Conservation (phyloP, 2,329 filamentous ascomycete genomes). For the Lasiodiplodia hormozganensis region DNA sequence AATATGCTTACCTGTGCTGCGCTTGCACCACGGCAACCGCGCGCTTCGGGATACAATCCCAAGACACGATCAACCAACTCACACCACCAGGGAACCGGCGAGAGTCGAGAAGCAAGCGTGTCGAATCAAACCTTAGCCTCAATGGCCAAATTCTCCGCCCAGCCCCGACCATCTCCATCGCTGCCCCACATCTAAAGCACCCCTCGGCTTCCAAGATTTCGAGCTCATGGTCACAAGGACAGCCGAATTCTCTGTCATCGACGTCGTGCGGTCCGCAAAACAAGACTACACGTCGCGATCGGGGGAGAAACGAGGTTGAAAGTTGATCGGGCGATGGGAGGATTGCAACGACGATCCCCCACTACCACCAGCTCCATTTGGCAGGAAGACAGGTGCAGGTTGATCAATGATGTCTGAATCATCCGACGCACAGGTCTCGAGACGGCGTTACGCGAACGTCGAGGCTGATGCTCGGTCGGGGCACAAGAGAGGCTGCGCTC, state of each 20-base stretch:
- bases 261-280: background rate
- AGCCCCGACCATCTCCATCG: background rate
- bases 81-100: background rate
- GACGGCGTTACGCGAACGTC: background rate
- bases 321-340: background rate
- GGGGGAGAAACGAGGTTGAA: background rate
- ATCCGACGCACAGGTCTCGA: background rate
- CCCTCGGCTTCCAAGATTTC: conserved; percentile 2
- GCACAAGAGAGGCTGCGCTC: too few species aligned
- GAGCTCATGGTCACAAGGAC: background rate
- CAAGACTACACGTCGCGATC: background rate
- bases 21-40: background rate
- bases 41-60: background rate
- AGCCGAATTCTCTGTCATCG: background rate
- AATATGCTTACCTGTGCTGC: conserved; percentile 1
- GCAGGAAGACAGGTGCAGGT: background rate
- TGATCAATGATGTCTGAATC: background rate
- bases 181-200: conserved; percentile 1
- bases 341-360: background rate
- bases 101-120: background rate
- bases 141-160: background rate
- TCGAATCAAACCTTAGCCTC: background rate
- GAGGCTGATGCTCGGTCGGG: too few species aligned
- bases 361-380: background rate
- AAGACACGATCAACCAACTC: background rate